Base-by-base conservation (phyloP, 345 rosid species). In the Lepidium sativum region DNA sequence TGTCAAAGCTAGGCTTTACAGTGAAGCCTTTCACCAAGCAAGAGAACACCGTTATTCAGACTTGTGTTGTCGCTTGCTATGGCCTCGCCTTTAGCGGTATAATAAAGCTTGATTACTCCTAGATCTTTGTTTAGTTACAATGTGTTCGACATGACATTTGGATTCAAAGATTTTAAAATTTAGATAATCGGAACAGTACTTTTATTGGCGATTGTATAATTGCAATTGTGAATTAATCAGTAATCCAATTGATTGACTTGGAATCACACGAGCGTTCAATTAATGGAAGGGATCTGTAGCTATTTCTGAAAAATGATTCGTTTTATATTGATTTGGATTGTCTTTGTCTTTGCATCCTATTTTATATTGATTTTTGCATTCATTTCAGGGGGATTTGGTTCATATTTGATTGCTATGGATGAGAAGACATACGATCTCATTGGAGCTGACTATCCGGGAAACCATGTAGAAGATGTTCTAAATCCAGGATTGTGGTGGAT, bases 31-130 rank as follows among this genome's bases (percentile, higher is more conserved):
- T 92, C 57, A 89, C 96, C 12, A 84, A 86, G 72, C 95, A 92
- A 74, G 98, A 92, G 82, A 89, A 89, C 75, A 85, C 96, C 32
- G 95, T 92, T 44, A 85, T 92, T 34, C 98, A 92, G 73, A 92
- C 98, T 43, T 87, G 96, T 62, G 95, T 92, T n/a, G 98, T 92
- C 13, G 98, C 96, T 33, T 86, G 96, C 74, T 92, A 89, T 15
- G 96, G 95, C 78, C 95, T 92, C 49, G 95, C 96, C 21, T 89
- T 77, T 64, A 92, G 96, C 69, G 95, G 98, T 74, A 58, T 38
- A 14, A 58, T 38, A 14, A 20, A 3, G 2, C 11, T 34, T 16
- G 5, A 13, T 17, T 47, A 62, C 5, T 34, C 4, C 31, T 11
- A 17, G 55, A 34, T 63, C 47, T 23, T 1, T 6, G 37, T 38